Evolutionary conservation across 1,284 basidiomycete genomes (phyloP), one percentile per base, ranked within the genome.

Genomic region (Salmacisia buchloeana): DNA sequence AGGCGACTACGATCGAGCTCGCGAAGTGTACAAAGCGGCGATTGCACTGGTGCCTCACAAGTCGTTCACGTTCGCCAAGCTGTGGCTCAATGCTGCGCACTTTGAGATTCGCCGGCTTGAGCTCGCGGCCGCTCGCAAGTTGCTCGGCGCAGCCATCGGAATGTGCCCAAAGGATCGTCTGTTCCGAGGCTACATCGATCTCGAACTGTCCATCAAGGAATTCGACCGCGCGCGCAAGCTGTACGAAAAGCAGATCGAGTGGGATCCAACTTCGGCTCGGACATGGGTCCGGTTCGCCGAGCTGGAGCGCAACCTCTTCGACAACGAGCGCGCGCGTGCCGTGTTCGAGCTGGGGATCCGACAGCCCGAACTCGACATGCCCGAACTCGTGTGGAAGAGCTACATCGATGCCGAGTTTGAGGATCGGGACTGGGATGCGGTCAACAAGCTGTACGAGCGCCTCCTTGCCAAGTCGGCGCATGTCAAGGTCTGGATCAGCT

Each of bases 321-420:
- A 98, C 81, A 88, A 90, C 78, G 84, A 88, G 29, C 92, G 96
- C 54, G 91, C 93, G 2, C 89, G 97, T 15, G 94, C 88, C 2
- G 93, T 99, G 76, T 98, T 92, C 81, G 94, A 98, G 81, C 87
- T 98, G 39, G 96, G 91, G 2, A 86, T 94, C n/a, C 84, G 88
- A 2, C 96, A 98, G 76, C 67, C 70, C 3, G 74, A 72, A 0
- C 84, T 98, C 43, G 93, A 96, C 63, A 97, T 97, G 92, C 96
- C 96, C 2, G 96, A 99, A 81, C 84, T 97, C 12, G 85, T 97
- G 0, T 81, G 79, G 76, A 82, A 85, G 80, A 91, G 92, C 3
- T 98, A 93, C 81, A 92, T 98, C 82, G 94, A 98, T 82, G 92
- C 93, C 72, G 92, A 94, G 81, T 89, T 92, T 70, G 92, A 94